Evolutionary conservation across 495 filamentous ascomycete species (phyloP).

Genomic region (Talaromyces borbonicus): DNA sequence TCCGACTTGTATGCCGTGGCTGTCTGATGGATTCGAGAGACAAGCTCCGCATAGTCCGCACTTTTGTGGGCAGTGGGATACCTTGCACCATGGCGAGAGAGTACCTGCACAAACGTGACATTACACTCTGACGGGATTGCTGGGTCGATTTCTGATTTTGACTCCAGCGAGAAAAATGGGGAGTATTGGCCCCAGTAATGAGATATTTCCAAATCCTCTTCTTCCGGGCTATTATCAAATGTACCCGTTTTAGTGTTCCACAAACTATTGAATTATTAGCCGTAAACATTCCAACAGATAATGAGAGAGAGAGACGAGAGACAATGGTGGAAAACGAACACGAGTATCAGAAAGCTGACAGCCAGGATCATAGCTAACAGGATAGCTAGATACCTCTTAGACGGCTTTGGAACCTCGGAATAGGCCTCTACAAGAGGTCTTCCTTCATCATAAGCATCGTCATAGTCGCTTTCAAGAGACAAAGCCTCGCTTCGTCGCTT

Average conservation of each 20-base stretch:
- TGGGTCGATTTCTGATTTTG: slow-evolving; percentile 46
- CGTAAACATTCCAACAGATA: not conserved
- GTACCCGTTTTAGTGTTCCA: not conserved
- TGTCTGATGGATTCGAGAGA: slow-evolving; percentile 50
- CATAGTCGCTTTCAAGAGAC: not conserved
- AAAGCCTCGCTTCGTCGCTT: not conserved
- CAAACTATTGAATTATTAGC: not conserved
- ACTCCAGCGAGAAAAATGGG: slow-evolving; percentile 58
- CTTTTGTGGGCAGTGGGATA: slow-evolving; percentile 62
- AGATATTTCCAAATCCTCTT: slow-evolving; percentile 32
- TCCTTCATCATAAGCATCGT: not conserved
- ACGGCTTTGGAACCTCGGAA: not conserved
- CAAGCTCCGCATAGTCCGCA: slow-evolving; percentile 40
- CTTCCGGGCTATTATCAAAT: not conserved
- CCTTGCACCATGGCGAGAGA: slow-evolving; percentile 78
- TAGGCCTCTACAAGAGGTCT: not conserved
- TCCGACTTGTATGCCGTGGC: slow-evolving; percentile 45
- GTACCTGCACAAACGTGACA: slow-evolving; percentile 66
- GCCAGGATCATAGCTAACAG: not conserved
- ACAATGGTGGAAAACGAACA: too few relatives aligned
- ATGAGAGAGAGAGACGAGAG: too few relatives aligned
- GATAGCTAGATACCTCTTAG: not conserved
- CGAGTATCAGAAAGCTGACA: too few relatives aligned
- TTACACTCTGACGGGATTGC: slow-evolving; percentile 52
- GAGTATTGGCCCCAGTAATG: slow-evolving; percentile 83